Evolutionary conservation across 192 early-diverging fungal genomes (phyloP).

Genomic region (Kickxella alabastrina): DNA sequence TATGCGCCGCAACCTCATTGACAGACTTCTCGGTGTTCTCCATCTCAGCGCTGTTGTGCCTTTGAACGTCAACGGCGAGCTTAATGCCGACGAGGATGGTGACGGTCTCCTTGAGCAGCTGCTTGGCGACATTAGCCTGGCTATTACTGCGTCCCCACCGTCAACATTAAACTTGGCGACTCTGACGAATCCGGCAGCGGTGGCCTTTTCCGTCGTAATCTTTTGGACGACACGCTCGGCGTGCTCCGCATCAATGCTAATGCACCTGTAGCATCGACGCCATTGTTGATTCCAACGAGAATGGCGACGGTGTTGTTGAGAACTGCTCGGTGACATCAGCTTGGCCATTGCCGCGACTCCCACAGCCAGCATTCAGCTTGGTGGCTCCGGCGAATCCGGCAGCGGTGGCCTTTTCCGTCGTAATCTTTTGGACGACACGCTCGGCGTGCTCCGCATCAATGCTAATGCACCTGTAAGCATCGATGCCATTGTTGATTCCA

Average conservation of each 20-base stretch:
- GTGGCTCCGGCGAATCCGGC: conserved; percentile 12
- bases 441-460: conserved; percentile 25
- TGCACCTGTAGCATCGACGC: conserved; percentile 29
- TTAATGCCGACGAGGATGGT: conserved; percentile 30
- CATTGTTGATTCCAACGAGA: conserved; percentile 31
- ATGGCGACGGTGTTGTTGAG: conserved; percentile 27
- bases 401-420: conserved; percentile 5
- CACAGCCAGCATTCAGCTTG: conserved; percentile 12
- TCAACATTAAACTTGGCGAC: conserved; percentile 9
- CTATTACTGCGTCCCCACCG: conserved; percentile 12
- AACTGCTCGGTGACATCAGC: conserved; percentile 39
- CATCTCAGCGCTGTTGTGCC: conserved; percentile 24
- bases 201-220: conserved; percentile 14
- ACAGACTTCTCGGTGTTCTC: conserved; percentile 24
- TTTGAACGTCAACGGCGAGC: conserved; percentile 25
- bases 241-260: conserved; percentile 21
- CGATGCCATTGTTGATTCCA: conserved; percentile 28
- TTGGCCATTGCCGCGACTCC: conserved; percentile 21
- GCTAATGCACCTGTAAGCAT: conserved; percentile 30
- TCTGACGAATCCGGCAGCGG: conserved; percentile 5
- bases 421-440: conserved; percentile 1
- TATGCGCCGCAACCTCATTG: conserved; percentile 18
- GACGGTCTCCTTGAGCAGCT: conserved; percentile 6
- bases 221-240: conserved; percentile 22
- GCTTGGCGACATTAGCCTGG: conserved; percentile 1